Percentiles rank a stretch among this genome's conserved stretches.
Evolutionary conservation across 306 rosid species (phyloP).

Genomic region (Trichosanthes truncata): DNA sequence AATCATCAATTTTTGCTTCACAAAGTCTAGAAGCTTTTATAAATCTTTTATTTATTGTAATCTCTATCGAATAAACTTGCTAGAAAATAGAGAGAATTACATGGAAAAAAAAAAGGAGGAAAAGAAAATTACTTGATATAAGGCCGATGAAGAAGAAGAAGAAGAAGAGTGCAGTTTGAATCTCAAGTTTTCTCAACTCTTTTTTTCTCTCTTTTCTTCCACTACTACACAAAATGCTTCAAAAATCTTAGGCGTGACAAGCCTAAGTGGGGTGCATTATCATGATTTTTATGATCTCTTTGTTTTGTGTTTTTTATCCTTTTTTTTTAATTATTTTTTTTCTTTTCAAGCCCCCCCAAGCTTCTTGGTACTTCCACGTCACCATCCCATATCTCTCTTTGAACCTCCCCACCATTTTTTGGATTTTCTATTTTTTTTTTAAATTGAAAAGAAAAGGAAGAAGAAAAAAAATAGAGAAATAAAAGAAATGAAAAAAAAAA

Average conservation of each 20-base stretch:
- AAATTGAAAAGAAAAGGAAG: background rate
- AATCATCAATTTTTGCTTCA: background rate
- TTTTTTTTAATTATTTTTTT: background rate
- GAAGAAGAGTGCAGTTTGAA: background rate
- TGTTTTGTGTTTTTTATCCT: background rate
- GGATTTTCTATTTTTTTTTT: background rate
- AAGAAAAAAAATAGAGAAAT: background rate
- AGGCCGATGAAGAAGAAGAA: background rate
- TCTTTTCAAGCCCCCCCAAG: background rate
- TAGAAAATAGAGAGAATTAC: background rate
- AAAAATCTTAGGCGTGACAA: slow-evolving; percentile 11
- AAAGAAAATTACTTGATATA: background rate
- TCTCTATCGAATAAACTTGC: background rate
- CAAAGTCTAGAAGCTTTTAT: background rate
- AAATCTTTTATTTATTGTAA: background rate
- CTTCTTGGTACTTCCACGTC: slow-evolving; percentile 18
- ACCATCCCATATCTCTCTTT: slow-evolving; percentile 8
- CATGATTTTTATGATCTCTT: background rate
- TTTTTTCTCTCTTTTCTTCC: background rate
- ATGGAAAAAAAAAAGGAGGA: background rate
- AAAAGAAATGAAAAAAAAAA: background rate
- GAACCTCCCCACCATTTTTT: background rate
- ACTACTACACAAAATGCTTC: slow-evolving; percentile 2
- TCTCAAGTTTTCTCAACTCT: background rate
- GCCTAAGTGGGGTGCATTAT: slow-evolving; percentile 17